phyloP scores from a whole-genome alignment of 495 filamentous ascomycete species.

The Annulohypoxylon stygium region DNA sequence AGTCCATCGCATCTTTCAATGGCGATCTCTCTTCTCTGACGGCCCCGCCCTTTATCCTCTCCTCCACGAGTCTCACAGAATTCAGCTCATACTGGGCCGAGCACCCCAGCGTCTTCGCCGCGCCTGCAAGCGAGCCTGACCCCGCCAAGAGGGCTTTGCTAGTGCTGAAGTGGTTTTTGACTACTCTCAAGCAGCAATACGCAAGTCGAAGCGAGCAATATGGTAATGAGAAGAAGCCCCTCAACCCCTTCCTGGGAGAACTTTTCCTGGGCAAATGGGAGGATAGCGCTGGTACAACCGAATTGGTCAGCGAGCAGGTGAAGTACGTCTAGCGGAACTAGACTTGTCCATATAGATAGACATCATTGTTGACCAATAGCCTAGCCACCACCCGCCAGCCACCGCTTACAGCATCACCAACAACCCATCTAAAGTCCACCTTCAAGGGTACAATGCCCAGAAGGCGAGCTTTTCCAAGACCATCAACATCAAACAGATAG shows the following conservation, averaged over 20 bases:
- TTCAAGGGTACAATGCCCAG: conserved; percentile 98
- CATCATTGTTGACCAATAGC: conserved; percentile 66
- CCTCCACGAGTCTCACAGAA: conserved; percentile 89
- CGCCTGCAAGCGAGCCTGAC: conserved; percentile 83
- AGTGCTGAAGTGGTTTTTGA: conserved; percentile 97
- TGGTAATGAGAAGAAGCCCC: conserved; percentile 95
- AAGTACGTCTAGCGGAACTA: conserved; percentile 68
- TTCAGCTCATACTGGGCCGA: conserved; percentile 98
- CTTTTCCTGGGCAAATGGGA: conserved; percentile 91
- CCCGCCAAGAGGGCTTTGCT: conserved; percentile 85
- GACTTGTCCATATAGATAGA: conserved; percentile 54
- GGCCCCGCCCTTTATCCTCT: conserved; percentile 95
- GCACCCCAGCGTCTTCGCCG: conserved; percentile 88
- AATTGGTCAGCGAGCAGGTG: conserved; percentile 74
- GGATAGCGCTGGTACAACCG: conserved; percentile 77
- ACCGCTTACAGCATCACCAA: conserved; percentile 96
- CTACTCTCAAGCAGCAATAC: conserved; percentile 95
- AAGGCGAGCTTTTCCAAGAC: conserved; percentile 94
- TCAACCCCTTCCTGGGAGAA: conserved; percentile 94
- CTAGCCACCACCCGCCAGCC: conserved; percentile 94
- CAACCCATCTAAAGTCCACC: conserved; percentile 81
- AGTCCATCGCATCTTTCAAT: conserved; percentile 97
- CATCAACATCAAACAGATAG: conserved; percentile 96
- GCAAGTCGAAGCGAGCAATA: conserved; percentile 90
- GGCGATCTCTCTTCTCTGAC: conserved; percentile 95